Evolutionary conservation across 345 rosid genomes (phyloP).

Genomic region (Corchorus capsularis): DNA sequence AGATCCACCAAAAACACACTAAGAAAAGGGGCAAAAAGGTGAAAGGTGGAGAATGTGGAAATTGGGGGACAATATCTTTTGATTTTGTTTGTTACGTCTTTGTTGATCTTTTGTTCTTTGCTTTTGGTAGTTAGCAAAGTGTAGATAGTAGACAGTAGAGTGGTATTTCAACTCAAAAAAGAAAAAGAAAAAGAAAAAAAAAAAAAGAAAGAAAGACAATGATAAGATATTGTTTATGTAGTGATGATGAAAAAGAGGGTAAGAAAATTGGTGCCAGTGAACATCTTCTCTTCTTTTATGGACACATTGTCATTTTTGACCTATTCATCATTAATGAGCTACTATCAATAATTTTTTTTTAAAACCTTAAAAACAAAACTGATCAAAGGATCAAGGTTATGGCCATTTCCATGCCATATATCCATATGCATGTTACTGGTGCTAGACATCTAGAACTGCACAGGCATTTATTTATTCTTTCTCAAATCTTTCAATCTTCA

Average conservation of each 20-base stretch:
- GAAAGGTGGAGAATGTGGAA: slow-evolving; percentile 40
- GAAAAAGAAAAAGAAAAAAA: background rate
- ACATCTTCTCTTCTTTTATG: slow-evolving; percentile 5
- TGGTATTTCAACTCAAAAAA: slow-evolving; percentile 35
- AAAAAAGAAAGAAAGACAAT: slow-evolving; percentile 10
- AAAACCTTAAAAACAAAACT: background rate
- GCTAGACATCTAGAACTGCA: background rate
- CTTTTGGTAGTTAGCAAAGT: slow-evolving; percentile 32
- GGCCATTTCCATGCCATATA: slow-evolving; percentile 11
- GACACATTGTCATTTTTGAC: slow-evolving; percentile 23
- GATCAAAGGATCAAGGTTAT: background rate
- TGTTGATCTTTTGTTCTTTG: slow-evolving; percentile 33
- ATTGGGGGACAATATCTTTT: slow-evolving; percentile 42
- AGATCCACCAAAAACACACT: slow-evolving; percentile 35
- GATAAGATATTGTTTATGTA: slow-evolving; percentile 17
- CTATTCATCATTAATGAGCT: slow-evolving; percentile 8
- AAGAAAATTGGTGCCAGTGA: slow-evolving; percentile 10
- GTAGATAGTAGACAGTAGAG: slow-evolving; percentile 19
- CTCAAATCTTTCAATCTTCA: background rate
- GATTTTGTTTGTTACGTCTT: slow-evolving; percentile 42
- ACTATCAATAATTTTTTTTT: background rate
- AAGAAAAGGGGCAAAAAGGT: slow-evolving; percentile 19
- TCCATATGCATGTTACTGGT: slow-evolving; percentile 10
- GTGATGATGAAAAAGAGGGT: background rate
- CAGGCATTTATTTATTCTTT: background rate